phyloP scores from a whole-genome alignment of 2,329 filamentous ascomycete species.

The Decorospora gaudefroyi region DNA sequence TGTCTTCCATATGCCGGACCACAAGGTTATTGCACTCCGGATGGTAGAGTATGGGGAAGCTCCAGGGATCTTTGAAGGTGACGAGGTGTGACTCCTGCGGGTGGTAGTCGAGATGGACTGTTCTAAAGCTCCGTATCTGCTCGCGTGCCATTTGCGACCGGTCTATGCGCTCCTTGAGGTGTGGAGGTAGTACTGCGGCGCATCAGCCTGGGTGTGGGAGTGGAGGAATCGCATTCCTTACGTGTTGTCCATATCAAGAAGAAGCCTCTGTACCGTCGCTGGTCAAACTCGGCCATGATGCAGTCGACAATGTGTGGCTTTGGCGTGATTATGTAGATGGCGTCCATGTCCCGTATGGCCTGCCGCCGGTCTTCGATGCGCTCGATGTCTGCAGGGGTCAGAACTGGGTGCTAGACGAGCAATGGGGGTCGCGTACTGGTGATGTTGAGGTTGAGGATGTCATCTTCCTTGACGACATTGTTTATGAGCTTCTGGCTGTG shows the following conservation, averaged over 20 bases:
- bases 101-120: constrained; percentile 85
- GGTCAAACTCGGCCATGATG: constrained; percentile 88
- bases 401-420: constrained; percentile 9
- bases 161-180: constrained; percentile 74
- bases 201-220: constrained; percentile 1
- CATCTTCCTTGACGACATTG: constrained; percentile 91
- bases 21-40: constrained; percentile 86
- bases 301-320: constrained; percentile 89
- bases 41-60: constrained; percentile 90
- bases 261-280: constrained; percentile 75
- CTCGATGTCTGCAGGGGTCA: constrained; percentile 77
- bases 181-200: constrained; percentile 65
- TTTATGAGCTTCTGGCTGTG: constrained; percentile 82
- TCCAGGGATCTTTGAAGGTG: constrained; percentile 93
- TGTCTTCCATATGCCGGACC: constrained; percentile 75
- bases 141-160: constrained; percentile 69
- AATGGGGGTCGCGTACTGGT: constrained; percentile 67
- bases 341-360: constrained; percentile 87
- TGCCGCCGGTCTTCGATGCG: constrained; percentile 85
- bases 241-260: constrained; percentile 84
- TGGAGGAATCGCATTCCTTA: constrained; percentile 32
- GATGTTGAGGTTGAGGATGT: constrained; percentile 95
- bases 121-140: constrained; percentile 78
- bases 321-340: constrained; percentile 87
- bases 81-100: constrained; percentile 89